phyloP scores from a whole-genome alignment of 768 basidiomycete species.

The Sporobolomyces pararoseus region DNA sequence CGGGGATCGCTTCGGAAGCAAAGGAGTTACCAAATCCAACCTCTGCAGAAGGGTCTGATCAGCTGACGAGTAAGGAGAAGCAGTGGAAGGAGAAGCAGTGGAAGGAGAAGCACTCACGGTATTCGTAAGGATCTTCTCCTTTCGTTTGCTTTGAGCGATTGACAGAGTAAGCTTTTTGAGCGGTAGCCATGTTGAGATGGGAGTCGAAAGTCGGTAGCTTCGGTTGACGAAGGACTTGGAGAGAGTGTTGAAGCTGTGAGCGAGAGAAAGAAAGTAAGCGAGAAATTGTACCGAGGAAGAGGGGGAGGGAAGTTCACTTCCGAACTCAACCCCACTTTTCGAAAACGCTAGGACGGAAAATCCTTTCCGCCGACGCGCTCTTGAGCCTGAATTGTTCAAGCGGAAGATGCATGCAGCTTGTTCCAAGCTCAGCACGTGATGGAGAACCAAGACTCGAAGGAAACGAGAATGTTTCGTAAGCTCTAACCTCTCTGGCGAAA shows the following conservation, averaged over 20 bases:
- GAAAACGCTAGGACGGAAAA: neutral
- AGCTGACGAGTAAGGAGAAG: neutral
- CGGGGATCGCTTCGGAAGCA: slow-evolving; percentile 53
- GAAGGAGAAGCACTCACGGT: slow-evolving; percentile 47
- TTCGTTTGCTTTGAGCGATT: slow-evolving; percentile 21
- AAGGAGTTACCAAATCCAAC: slow-evolving; percentile 62
- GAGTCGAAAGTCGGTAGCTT: neutral
- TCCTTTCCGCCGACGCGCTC: slow-evolving; percentile 1
- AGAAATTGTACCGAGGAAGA: neutral
- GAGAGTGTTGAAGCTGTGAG: neutral
- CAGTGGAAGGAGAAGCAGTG: neutral
- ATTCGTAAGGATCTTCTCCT: slow-evolving; percentile 58
- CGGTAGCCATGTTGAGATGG: slow-evolving; percentile 35
- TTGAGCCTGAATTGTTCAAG: slow-evolving; percentile 5
- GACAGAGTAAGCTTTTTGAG: slow-evolving; percentile 32
- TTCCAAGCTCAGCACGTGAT: neutral
- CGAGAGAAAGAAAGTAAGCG: neutral
- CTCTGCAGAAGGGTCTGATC: slow-evolving; percentile 42
- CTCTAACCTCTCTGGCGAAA: too few relatives aligned
- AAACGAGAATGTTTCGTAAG: too few relatives aligned
- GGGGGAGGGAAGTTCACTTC: neutral
- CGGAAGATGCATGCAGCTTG: neutral
- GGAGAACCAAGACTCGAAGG: too few relatives aligned
- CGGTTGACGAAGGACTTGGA: neutral
- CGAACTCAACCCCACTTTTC: neutral